These are phyloP conservation scores for Fusarium mangiferae DNA, from an alignment of 2,329 filamentous ascomycete genomes.

Conservation along the genomic window DNA sequence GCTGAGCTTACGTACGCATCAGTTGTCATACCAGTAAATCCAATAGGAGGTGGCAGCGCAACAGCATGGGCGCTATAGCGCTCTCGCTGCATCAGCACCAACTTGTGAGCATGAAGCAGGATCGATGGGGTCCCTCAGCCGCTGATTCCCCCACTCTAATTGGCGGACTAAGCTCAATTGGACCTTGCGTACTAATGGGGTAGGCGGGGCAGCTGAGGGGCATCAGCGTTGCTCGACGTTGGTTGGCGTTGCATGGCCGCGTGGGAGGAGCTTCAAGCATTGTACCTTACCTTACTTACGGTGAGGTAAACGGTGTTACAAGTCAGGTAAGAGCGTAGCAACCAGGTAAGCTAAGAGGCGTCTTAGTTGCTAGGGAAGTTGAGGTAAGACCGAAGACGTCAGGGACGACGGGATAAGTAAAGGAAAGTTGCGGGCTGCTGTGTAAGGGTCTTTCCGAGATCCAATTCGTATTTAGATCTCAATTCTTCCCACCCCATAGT, in stretches of 20 bases:
- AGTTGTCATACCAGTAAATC: conserved; percentile 6
- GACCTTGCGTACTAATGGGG: conserved; percentile 2
- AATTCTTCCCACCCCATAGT: conserved; percentile 26
- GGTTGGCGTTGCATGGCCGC: conserved; percentile 21
- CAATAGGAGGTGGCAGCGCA: conserved; percentile 39
- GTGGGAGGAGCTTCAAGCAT: conserved; percentile 40
- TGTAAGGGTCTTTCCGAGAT: conserved; percentile 36
- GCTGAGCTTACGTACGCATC: conserved; percentile 26
- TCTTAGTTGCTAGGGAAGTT: conserved; percentile 19
- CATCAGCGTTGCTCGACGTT: conserved; percentile 23
- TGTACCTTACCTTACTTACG: conserved; percentile 22
- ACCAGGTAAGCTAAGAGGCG: conserved; percentile 13
- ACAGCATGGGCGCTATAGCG: conserved; percentile 35
- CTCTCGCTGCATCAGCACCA: conserved; percentile 34
- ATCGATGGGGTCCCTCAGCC: conserved; percentile 23
- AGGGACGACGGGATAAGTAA: conserved; percentile 18
- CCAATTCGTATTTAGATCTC: conserved; percentile 36
- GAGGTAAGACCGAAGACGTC: conserved; percentile 12
- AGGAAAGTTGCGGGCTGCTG: conserved; percentile 2
- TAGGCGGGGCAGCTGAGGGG: conserved; percentile 46
- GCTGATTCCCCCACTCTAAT: conserved; percentile 13
- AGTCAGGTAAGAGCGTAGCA: conserved; percentile 18
- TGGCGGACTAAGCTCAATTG: conserved; percentile 31
- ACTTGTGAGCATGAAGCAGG: conserved; percentile 19
- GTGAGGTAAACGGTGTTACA: conserved; percentile 30